phyloP scores from a whole-genome alignment of 129 eudicot genomes.

The Scalesia atractyloides region DNA sequence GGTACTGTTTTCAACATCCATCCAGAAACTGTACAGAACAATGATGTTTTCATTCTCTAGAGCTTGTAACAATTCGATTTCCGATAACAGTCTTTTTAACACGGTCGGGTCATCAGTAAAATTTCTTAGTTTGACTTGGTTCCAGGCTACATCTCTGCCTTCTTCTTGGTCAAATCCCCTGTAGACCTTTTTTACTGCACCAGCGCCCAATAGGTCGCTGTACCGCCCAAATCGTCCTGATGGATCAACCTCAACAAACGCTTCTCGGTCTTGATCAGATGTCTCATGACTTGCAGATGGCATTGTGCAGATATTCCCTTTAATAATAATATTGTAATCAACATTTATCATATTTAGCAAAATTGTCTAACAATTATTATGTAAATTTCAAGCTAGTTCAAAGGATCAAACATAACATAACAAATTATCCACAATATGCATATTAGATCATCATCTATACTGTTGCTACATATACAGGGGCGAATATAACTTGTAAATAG shows the following conservation, averaged over 20 bases:
- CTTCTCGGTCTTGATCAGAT: conserved; percentile 59
- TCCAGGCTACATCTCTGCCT: conserved; percentile 82
- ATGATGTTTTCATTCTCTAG: conserved; percentile 63
- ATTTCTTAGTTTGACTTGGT: conserved; percentile 56
- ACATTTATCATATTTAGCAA: too few species aligned
- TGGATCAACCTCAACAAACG: conserved; percentile 81
- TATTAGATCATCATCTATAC: too few species aligned
- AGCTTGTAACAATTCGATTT: conserved; percentile 52
- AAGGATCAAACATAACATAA: conserved; percentile 10
- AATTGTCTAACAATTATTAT: not conserved
- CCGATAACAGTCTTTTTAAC: conserved; percentile 48
- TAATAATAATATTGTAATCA: not conserved
- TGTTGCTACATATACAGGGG: too few species aligned
- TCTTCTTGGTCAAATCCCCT: conserved; percentile 69
- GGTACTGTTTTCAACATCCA: conserved; percentile 44
- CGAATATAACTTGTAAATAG: too few species aligned
- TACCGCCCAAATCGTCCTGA: conserved; percentile 73
- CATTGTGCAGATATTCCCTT: conserved; percentile 30
- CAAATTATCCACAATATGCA: too few species aligned
- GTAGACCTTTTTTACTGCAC: conserved; percentile 80
- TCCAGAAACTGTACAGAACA: conserved; percentile 64
- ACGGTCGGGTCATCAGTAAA: conserved; percentile 57
- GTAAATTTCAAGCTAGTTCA: not conserved
- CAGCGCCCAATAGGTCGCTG: conserved; percentile 64
- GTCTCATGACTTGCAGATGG: conserved; percentile 44